Base-by-base conservation (phyloP, 2,329 filamentous ascomycete genomes). In the Trichoderma sp. region DNA sequence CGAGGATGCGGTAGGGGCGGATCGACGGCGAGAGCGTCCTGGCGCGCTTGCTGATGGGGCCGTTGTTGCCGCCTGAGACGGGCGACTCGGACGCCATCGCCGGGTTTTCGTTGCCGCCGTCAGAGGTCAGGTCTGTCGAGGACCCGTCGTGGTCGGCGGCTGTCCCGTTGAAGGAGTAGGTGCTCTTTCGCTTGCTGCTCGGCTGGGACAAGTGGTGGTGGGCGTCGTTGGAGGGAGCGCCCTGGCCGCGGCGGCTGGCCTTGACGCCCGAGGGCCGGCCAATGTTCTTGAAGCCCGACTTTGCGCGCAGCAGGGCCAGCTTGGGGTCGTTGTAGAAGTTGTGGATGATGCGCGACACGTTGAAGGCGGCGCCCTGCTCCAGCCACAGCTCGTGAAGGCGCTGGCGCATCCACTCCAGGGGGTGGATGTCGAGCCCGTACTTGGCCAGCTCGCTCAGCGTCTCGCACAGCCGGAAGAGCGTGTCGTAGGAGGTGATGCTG, bases 281-380 rank as follows among this genome's bases (percentile, higher is more conserved):
- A 7, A 88, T 88, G 71, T 85, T 88, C 60, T 86, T 85, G 70
- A 84, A 87, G 0, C 87, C 87, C 69, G 85, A 83, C 76, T 86
- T 85, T 29, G 79, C 76, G 8, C 87, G 81, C 10, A 88, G 76
- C 1, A 79, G 75, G 16, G 81, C 79, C 1, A 88, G 76, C 74
- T 87, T 88, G 0, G 78, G 76, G 72, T 89, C 87, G 72, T 87
- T 85, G 71, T 88, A 89, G 24, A 88, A 82, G 72, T 86, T 82
- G 63, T 86, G 83, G 1, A 86, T 81, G 1, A 81, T 84, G 73
- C 81, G 83, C 56, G 82, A 81, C 24, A 88, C 76, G 73, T 83
- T 86, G 72, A 88, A 88, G 19, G 79, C 78, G 2, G 82, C 73
- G 0, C 84, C 84, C 49, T 83, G 77, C 21, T 78, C 71, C 58